Conservation (phyloP, 805 yeast species). For the Lipomyces sp. region DNA sequence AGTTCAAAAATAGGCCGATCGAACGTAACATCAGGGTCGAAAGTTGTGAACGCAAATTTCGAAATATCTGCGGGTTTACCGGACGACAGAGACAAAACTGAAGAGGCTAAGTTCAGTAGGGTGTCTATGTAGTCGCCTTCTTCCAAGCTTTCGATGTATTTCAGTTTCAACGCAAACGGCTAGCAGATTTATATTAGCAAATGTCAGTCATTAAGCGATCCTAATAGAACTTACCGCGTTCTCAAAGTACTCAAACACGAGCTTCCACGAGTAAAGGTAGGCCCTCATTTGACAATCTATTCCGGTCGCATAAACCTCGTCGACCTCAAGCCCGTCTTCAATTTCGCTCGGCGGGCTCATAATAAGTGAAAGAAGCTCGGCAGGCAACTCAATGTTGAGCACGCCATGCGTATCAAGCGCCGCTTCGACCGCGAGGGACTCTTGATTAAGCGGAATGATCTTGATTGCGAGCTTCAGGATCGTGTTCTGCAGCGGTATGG, state of each 20-base stretch:
- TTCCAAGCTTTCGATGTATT: slow-evolving; percentile 58
- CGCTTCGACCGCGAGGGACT: slow-evolving; percentile 48
- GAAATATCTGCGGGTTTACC: slow-evolving; percentile 24
- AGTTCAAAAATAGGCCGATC: slow-evolving; percentile 38
- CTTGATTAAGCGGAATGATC: slow-evolving; percentile 46
- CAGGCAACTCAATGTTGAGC: slow-evolving; percentile 42
- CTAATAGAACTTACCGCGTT: slow-evolving; percentile 42
- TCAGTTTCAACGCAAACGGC: slow-evolving; percentile 57
- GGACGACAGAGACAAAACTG: slow-evolving; percentile 42
- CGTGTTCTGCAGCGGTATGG: slow-evolving; percentile 41
- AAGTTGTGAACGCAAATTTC: slow-evolving; percentile 31
- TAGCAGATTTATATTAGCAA: background rate
- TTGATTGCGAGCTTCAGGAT: slow-evolving; percentile 40
- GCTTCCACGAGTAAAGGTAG: slow-evolving; percentile 67
- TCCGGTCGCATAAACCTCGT: slow-evolving; percentile 10
- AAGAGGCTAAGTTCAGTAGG: slow-evolving; percentile 54
- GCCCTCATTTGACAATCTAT: slow-evolving; percentile 27
- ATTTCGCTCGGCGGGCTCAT: slow-evolving; percentile 19
- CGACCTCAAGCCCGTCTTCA: slow-evolving; percentile 6
- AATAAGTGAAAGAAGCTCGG: slow-evolving; percentile 40
- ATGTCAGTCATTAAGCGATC: too few species aligned
- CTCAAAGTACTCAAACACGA: slow-evolving; percentile 59
- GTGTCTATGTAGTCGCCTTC: slow-evolving; percentile 46
- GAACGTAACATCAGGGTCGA: slow-evolving; percentile 23
- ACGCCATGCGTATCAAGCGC: slow-evolving; percentile 28